Evolutionary conservation across 208 protist species (phyloP).

Genomic region (Novymonas esmeraldas): DNA sequence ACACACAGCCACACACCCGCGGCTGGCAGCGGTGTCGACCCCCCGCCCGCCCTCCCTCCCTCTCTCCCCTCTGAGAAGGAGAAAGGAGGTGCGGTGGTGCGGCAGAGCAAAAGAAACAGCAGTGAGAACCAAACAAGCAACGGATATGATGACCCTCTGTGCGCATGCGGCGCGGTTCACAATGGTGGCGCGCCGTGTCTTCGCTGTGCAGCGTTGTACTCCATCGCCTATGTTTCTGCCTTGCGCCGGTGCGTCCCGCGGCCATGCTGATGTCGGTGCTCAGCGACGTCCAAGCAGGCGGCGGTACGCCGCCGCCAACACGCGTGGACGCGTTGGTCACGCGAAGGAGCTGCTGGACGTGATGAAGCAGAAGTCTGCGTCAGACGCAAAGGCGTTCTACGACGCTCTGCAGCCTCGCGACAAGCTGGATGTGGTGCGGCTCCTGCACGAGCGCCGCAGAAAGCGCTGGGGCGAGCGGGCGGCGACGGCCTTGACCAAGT

Average conservation of each 20-base stretch:
- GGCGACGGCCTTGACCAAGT: constrained; percentile 43
- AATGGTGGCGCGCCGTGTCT: background rate
- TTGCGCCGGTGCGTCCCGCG: constrained; percentile 1
- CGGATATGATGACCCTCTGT: too few relatives aligned
- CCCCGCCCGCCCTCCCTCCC: too few relatives aligned
- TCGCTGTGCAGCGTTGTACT: background rate
- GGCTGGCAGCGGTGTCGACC: too few relatives aligned
- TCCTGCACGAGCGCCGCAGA: constrained; percentile 35
- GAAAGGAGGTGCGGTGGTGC: too few relatives aligned
- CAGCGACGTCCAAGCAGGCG: constrained; percentile 41
- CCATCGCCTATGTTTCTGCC: background rate
- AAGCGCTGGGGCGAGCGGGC: constrained; percentile 34
- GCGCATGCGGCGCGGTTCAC: too few relatives aligned
- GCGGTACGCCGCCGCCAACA: constrained; percentile 69
- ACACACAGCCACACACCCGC: too few relatives aligned
- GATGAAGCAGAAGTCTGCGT: constrained; percentile 45
- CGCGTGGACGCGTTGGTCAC: constrained; percentile 47
- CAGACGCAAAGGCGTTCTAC: constrained; percentile 41
- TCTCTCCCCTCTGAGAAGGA: too few relatives aligned
- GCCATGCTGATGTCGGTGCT: background rate
- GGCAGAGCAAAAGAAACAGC: too few relatives aligned
- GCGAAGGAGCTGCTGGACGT: constrained; percentile 51
- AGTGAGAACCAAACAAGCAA: too few relatives aligned
- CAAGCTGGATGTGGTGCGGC: constrained; percentile 66
- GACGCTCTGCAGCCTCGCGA: constrained; percentile 61